Evolutionary conservation across 257 asterid genomes (phyloP), one percentile per base, ranked within the genome.

Genomic region (Marsdenia floribunda): DNA sequence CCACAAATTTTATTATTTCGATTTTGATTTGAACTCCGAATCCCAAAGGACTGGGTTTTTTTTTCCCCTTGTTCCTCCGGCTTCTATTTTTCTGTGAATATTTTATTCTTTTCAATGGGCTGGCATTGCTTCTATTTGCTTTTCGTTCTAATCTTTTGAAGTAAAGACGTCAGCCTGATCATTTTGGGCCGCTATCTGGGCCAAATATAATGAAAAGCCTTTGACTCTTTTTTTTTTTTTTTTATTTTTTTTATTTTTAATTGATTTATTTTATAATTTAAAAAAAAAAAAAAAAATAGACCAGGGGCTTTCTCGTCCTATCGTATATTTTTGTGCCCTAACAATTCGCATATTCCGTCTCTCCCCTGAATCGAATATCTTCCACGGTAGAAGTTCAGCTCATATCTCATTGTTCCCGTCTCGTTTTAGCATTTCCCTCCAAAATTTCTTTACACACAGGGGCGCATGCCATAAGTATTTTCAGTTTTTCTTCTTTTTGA

Each of bases 1-100:
- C 78, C 81, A 81, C 84, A 73, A 58, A 73, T 73, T 76, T 26
- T 29, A n/a, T n/a, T 29, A 29, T 0, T 29, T 29, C 33, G 76
- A 68, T 13, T 74, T n/a, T n/a, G 78, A 74, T 72, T 67, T 73
- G 70, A 40, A 60, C 72, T 80, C 68, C 16, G 3, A 63, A 55
- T 80, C 68, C 33, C 33, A 65, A 74, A 40, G 24, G 21, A 10
- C 46, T 47, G 49, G 71, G 63, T 35, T 52, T 72, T 53, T 65
- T 52, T 72, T 53, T 65, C 64, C 18, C 26, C 52, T 44, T 13
- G n/a, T 52, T 46, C 19, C 7, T 70, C n/a, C 19, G 29, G 2
- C 18, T 22, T 35, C 54, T 55, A 11, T 54, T 46, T 60, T 13
- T 68, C 22, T 14, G 11, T 65, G 40, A 58, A 13, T 2, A 0